Conservation (phyloP, 192 early-diverging fungal genomes). For the Podila minutissima region DNA sequence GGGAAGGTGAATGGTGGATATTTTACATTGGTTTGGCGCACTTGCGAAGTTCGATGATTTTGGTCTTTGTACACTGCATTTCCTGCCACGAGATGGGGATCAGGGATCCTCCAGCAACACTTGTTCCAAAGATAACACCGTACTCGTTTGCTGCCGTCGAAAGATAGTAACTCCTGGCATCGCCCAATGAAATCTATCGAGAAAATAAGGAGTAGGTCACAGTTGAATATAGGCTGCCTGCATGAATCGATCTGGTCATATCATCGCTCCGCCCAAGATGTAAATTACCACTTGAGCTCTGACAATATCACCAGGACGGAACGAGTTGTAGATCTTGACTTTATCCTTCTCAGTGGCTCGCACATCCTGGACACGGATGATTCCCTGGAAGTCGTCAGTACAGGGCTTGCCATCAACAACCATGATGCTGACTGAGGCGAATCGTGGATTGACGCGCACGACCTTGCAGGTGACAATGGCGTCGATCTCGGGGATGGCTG, state of each 20-base stretch:
- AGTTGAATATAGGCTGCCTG: neutral
- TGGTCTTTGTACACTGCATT: conserved; percentile 96
- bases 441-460: conserved; percentile 87
- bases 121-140: conserved; percentile 94
- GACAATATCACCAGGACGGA: conserved; percentile 95
- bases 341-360: conserved; percentile 95
- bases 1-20: neutral
- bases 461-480: conserved; percentile 84
- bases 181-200: conserved; percentile 88
- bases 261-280: neutral
- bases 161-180: conserved; percentile 89
- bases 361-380: conserved; percentile 93
- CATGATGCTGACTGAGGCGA: conserved; percentile 91
- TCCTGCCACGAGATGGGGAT: conserved; percentile 97
- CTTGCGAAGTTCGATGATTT: conserved; percentile 86
- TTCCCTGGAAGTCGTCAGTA: conserved; percentile 89
- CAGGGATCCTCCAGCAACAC: conserved; percentile 83
- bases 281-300: conserved; percentile 69
- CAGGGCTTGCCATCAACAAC: conserved; percentile 84
- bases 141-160: conserved; percentile 94
- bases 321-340: conserved; percentile 90
- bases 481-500: conserved; percentile 79
- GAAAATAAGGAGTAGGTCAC: conserved; percentile 3
- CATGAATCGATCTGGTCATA: neutral
- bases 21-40: conserved; percentile 90